Evolutionary conservation across 1,284 basidiomycete genomes (phyloP).

Genomic region (Trichosporon faecale): DNA sequence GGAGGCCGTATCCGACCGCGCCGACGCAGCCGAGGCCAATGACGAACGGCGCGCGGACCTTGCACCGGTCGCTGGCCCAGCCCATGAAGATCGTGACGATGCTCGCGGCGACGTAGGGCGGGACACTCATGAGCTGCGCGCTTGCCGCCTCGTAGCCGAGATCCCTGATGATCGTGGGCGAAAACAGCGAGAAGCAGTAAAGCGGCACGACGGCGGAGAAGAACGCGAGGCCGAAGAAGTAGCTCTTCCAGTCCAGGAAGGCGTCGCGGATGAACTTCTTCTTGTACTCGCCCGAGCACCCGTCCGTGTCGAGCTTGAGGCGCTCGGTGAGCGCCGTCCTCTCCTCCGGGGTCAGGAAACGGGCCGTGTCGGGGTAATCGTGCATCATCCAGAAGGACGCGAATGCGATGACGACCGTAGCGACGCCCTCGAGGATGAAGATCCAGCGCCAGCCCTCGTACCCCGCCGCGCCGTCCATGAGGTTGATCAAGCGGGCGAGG

Average conservation of each 20-base stretch:
- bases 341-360: slow-evolving; percentile 68
- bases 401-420: slow-evolving; percentile 64
- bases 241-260: slow-evolving; percentile 42
- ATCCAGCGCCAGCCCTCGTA: slow-evolving; percentile 59
- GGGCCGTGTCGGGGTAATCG: slow-evolving; percentile 76
- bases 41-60: slow-evolving; percentile 44
- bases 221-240: slow-evolving; percentile 33
- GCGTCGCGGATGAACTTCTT: slow-evolving; percentile 30
- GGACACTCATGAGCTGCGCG: slow-evolving; percentile 59
- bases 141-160: slow-evolving; percentile 64
- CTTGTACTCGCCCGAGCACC: slow-evolving; percentile 37
- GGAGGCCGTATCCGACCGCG: slow-evolving; percentile 36
- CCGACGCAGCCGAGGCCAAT: slow-evolving; percentile 43
- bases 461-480: slow-evolving; percentile 49
- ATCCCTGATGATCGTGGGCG: slow-evolving; percentile 40
- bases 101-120: slow-evolving; percentile 38
- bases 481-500: slow-evolving; percentile 46
- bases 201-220: slow-evolving; percentile 56
- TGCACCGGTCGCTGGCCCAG: slow-evolving; percentile 40
- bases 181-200: slow-evolving; percentile 62
- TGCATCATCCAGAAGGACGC: slow-evolving; percentile 71
- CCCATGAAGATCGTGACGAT: slow-evolving; percentile 42
- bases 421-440: slow-evolving; percentile 72
- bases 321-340: slow-evolving; percentile 43
- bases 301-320: slow-evolving; percentile 35